A percentile compares a stretch with the other conserved stretches of the same genome.
These are phyloP conservation scores for Dorcoceras hygrometricum DNA, from an alignment of 257 asterid genomes.

Conservation along the genomic window DNA sequence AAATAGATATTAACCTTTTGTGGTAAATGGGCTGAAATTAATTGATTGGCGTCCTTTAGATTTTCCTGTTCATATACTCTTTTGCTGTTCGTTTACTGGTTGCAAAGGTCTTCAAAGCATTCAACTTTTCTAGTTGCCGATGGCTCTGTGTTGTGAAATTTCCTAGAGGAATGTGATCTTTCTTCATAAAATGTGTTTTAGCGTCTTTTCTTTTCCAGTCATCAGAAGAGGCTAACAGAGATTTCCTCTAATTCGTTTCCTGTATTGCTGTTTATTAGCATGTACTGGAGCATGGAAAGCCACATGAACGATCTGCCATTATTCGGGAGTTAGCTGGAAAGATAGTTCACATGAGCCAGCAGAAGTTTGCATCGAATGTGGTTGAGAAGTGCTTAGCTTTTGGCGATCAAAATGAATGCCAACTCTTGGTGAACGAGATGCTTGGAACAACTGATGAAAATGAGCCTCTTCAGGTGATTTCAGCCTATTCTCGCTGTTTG, in stretches of 20 bases:
- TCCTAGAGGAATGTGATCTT: background rate
- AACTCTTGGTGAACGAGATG: slow-evolving; percentile 86
- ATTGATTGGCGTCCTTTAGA: background rate
- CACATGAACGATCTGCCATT: slow-evolving; percentile 74
- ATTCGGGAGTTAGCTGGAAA: slow-evolving; percentile 88
- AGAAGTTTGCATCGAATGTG: slow-evolving; percentile 96
- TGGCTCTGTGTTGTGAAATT: background rate
- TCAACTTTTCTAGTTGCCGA: background rate
- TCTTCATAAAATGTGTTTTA: background rate
- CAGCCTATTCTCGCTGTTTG: background rate
- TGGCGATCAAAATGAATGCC: slow-evolving; percentile 77
- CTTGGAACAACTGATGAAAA: slow-evolving; percentile 96
- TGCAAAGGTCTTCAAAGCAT: background rate
- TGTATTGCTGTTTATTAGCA: slow-evolving; percentile 40
- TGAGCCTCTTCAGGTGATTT: slow-evolving; percentile 94
- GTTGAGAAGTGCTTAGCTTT: slow-evolving; percentile 92
- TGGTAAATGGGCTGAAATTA: background rate
- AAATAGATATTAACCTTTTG: background rate
- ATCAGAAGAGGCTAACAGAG: background rate
- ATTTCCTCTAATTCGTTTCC: slow-evolving; percentile 1
- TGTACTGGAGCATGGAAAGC: slow-evolving; percentile 93
- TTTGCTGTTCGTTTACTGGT: background rate
- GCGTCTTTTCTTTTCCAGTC: background rate
- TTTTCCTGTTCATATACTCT: background rate
- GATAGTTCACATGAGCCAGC: slow-evolving; percentile 97